Evolutionary conservation across 345 rosid species (phyloP).

Genomic region (Eucalyptus dawsonii): DNA sequence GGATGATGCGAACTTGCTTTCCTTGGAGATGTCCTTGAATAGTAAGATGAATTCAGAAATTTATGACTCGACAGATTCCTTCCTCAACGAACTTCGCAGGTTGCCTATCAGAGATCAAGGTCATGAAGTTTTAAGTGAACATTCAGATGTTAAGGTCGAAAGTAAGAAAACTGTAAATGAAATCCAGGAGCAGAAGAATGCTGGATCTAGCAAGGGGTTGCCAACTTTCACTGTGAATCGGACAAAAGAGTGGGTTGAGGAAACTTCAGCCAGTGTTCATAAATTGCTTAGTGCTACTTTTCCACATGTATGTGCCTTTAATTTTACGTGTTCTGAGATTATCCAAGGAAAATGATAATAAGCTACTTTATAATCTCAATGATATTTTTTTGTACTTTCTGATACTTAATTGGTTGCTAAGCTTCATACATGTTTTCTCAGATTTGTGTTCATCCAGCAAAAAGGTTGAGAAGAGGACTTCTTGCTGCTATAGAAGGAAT

Average conservation of each 20-base stretch:
- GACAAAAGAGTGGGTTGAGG: conserved; percentile 68
- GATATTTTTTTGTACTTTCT: not conserved
- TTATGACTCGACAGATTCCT: conserved; percentile 27
- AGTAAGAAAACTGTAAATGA: conserved; percentile 3
- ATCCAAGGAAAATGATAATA: not conserved
- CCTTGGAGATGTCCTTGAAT: conserved; percentile 12
- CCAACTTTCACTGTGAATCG: conserved; percentile 64
- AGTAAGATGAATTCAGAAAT: conserved; percentile 4
- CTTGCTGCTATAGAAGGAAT: conserved; percentile 64
- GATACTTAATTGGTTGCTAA: not conserved
- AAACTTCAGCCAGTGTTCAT: conserved; percentile 52
- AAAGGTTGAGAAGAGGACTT: conserved; percentile 55
- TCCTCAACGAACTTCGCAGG: conserved; percentile 54
- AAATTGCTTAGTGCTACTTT: conserved; percentile 60
- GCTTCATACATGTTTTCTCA: conserved; percentile 10
- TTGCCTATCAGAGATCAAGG: conserved; percentile 36
- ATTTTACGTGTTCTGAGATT: not conserved
- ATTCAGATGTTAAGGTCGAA: conserved; percentile 10
- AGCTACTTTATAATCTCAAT: not conserved
- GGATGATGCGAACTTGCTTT: conserved; percentile 51
- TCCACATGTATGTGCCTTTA: conserved; percentile 52
- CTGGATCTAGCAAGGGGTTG: conserved; percentile 10
- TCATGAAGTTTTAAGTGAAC: conserved; percentile 13
- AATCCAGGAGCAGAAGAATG: conserved; percentile 5
- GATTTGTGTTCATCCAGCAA: conserved; percentile 74